phyloP scores from a whole-genome alignment of 176 grass and related monocot species.

The Elymus sibiricus region DNA sequence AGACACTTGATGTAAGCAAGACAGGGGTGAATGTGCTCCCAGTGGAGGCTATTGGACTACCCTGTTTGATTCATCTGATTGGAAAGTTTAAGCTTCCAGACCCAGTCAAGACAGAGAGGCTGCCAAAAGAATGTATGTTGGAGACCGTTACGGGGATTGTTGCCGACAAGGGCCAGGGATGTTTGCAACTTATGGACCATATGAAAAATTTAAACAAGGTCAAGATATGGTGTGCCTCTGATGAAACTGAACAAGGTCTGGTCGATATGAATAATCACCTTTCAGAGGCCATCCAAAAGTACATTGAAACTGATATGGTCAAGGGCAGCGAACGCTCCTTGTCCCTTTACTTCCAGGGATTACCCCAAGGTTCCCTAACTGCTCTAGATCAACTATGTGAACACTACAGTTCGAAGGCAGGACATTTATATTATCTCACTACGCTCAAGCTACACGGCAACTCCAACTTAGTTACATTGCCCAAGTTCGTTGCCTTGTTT shows the following conservation, averaged over 20 bases:
- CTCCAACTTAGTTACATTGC: background rate
- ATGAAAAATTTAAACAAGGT: conserved; percentile 1
- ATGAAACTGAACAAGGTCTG: background rate
- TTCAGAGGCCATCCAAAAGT: background rate
- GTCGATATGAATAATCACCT: background rate
- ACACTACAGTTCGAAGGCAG: background rate
- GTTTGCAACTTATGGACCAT: background rate
- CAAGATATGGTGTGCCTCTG: background rate
- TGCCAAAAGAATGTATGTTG: background rate
- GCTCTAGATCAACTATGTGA: background rate
- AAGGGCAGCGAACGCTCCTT: background rate
- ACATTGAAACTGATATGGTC: background rate
- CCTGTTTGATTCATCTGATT: too few relatives aligned
- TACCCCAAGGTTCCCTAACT: background rate
- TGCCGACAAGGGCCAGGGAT: background rate
- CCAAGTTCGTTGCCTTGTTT: background rate
- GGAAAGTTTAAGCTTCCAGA: background rate
- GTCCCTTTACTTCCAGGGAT: background rate
- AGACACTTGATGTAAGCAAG: conserved; percentile 12
- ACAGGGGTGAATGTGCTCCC: background rate
- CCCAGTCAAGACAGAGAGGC: background rate
- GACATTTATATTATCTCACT: background rate
- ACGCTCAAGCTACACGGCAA: conserved; percentile 14
- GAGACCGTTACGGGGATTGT: conserved; percentile 9
- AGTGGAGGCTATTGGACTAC: background rate